Evolutionary conservation across 257 asterid genomes (phyloP).

Genomic region (Forsythia suspensa): DNA sequence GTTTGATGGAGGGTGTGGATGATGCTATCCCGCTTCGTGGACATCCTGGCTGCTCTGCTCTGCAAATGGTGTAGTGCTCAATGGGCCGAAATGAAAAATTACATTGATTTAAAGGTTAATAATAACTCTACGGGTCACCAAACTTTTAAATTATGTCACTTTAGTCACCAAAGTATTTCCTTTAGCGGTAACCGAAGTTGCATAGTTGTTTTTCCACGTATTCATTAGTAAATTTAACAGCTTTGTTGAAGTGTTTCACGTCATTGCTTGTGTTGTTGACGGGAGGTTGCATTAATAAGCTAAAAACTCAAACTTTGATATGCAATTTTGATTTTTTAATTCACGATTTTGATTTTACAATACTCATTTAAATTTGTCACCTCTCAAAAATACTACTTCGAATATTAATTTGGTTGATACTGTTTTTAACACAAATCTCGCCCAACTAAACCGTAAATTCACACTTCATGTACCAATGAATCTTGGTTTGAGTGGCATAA

Average conservation of each 20-base stretch:
- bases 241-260: too few relatives aligned
- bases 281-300: neutral
- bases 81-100: neutral
- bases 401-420: too few relatives aligned
- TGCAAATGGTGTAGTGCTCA: neutral
- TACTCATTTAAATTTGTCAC: neutral
- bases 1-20: constrained; percentile 39
- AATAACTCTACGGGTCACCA: neutral
- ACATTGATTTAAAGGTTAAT: neutral
- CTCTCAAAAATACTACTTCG: too few relatives aligned
- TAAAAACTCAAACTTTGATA: too few relatives aligned
- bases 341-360: neutral
- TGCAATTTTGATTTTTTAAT: too few relatives aligned
- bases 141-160: neutral
- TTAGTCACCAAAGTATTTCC: neutral
- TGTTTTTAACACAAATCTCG: too few relatives aligned
- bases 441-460: too few relatives aligned
- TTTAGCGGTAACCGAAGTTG: too few relatives aligned
- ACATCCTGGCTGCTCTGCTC: constrained; percentile 23
- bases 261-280: neutral
- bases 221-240: neutral
- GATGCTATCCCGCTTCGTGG: constrained; percentile 8
- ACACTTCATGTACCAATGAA: neutral
- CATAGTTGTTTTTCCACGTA: too few relatives aligned
- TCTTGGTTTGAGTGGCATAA: neutral